phyloP scores from a whole-genome alignment of 768 basidiomycete genomes.

The Leccinellum albellum region DNA sequence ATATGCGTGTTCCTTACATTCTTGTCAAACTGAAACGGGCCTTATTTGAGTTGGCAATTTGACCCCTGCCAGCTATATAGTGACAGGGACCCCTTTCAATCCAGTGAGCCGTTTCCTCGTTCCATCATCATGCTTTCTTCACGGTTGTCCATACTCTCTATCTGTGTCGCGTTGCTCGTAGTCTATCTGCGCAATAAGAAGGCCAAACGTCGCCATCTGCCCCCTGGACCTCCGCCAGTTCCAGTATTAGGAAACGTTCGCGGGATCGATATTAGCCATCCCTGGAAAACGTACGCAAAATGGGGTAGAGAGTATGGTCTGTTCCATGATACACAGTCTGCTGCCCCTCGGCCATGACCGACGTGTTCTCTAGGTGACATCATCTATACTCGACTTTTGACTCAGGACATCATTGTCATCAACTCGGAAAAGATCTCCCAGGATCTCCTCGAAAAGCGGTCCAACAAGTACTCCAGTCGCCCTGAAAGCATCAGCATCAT shows the following conservation, averaged over 20 bases:
- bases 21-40: not conserved
- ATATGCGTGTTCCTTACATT: not conserved
- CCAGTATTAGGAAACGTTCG: constrained; percentile 21
- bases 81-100: not conserved
- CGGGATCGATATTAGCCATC: constrained; percentile 15
- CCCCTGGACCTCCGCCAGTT: constrained; percentile 21
- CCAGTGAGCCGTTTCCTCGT: not conserved
- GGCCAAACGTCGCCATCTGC: constrained; percentile 9
- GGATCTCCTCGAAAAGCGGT: constrained; percentile 22
- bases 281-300: constrained; percentile 21
- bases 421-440: constrained; percentile 26
- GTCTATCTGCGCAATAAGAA: constrained; percentile 9
- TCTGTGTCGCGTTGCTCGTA: constrained; percentile 9
- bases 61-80: not conserved
- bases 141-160: not conserved
- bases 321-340: not conserved
- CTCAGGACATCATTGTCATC: constrained; percentile 22
- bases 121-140: constrained; percentile 3
- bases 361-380: constrained; percentile 13
- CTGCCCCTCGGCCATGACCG: not conserved
- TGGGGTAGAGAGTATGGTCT: constrained; percentile 21
- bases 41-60: not conserved
- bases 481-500: constrained; percentile 14
- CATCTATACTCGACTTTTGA: constrained; percentile 23
- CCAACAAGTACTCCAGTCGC: constrained; percentile 23